Evolutionary conservation across 1,139 yeast species (phyloP), one percentile per base, ranked within the genome.

Genomic region (Pichia cactophila): DNA sequence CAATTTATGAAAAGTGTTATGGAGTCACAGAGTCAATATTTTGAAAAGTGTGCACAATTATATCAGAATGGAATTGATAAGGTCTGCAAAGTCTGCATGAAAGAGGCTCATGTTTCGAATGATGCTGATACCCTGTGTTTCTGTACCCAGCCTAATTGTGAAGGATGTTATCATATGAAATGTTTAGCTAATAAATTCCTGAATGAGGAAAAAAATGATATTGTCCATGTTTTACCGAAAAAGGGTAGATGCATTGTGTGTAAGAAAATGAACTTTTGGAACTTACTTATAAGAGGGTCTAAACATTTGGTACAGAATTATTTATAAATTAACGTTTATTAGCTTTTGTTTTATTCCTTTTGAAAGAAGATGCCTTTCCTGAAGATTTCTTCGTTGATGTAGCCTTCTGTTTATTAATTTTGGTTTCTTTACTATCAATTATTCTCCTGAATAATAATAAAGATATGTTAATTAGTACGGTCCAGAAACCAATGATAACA

Each of bases 171-270:
- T 28, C 84, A 80, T 61, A 58, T 80, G 37, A 41, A 60, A 0
- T 80, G 86, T 56, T 57, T 77, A 43, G 70, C 73, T 3, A 53
- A 58, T 2, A 47, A 58, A 42, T 42, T 46, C 14, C 10, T 59
- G 16, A 57, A 56, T 52, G 56, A 39, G 42, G 56, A 38, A 11
- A 46, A 50, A 49, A 26, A 47, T 45, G 40, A 47, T 14, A 16
- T 35, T 14, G 14, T 44, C 7, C 57, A 58, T 2, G 46, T 76
- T 8, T 62, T 75, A 12, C 83, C 83, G 0, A 54, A 56, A 20
- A 55, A 51, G 14, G 74, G 75, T 0, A 54, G 58, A 16, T 79
- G 84, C 56, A 65, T 68, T 0, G 47, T 49, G 1, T 78, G 84
- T 58, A 51, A 59, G 0, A 56, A 54, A n/a, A 46, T 54, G 1